Evolutionary conservation across 2,329 filamentous ascomycete genomes (phyloP).

Genomic region (Alternaria angustiovoidea): DNA sequence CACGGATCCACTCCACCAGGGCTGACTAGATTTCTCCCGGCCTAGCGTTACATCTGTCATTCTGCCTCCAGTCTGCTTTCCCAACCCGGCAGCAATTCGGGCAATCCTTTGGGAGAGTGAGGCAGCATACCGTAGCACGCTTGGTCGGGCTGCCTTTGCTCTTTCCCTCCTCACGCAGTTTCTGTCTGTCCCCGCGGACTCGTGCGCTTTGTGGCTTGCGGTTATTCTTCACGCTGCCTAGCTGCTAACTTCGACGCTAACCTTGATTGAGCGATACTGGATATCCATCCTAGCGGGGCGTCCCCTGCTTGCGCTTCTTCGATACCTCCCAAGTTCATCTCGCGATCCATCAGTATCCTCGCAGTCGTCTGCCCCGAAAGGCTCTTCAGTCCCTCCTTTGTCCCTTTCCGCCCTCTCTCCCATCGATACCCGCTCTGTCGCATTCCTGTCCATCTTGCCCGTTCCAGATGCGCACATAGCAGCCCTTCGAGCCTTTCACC

Average conservation of each 20-base stretch:
- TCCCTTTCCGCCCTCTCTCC: constrained; percentile 2
- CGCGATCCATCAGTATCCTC: constrained; percentile 4
- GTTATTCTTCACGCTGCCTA: constrained; percentile 4
- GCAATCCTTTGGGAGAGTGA: constrained; percentile 1
- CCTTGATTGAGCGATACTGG: constrained; percentile 1
- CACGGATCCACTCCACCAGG: background rate
- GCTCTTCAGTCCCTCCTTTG: constrained; percentile 6
- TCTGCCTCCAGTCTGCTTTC: constrained; percentile 1
- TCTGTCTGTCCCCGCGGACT: background rate
- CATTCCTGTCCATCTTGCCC: constrained; percentile 13
- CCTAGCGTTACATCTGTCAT: background rate
- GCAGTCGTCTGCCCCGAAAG: constrained; percentile 1
- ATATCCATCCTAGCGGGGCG: constrained; percentile 10
- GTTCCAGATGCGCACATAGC: constrained; percentile 49
- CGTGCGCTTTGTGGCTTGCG: background rate
- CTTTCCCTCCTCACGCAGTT: background rate
- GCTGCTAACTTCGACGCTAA: background rate
- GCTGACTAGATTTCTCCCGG: background rate
- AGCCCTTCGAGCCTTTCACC: constrained; percentile 33
- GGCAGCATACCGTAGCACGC: constrained; percentile 2
- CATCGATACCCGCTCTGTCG: constrained; percentile 21
- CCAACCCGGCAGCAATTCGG: constrained; percentile 2
- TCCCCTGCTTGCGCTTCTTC: constrained; percentile 8
- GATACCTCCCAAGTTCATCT: constrained; percentile 11
- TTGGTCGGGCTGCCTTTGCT: background rate